Percentiles rank a stretch among this genome's conserved stretches.
phyloP scores from a whole-genome alignment of 768 basidiomycete species.

The Pulveroboletus ravenelii region DNA sequence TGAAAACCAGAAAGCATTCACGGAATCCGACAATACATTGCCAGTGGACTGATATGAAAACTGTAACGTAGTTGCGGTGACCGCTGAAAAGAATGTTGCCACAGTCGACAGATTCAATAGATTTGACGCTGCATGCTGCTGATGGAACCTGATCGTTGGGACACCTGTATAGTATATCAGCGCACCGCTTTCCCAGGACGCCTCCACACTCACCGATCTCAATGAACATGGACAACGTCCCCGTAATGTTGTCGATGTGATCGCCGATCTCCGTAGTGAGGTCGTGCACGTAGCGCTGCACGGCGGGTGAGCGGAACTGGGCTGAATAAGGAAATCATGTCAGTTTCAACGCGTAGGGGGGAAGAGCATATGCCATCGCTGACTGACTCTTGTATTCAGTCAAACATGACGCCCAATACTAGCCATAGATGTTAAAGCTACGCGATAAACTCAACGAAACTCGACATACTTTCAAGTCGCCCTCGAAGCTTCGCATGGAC shows the following conservation, averaged over 20 bases:
- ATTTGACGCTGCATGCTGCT: constrained; percentile 47
- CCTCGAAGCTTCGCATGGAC: constrained; percentile 46
- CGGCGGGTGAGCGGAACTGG: constrained; percentile 49
- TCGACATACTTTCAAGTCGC: constrained; percentile 42
- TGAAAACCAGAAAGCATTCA: constrained; percentile 53
- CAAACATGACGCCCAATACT: constrained; percentile 55
- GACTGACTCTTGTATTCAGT: constrained; percentile 42
- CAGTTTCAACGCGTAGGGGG: constrained; percentile 1
- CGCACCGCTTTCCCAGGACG: constrained; percentile 15
- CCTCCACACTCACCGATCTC: constrained; percentile 43
- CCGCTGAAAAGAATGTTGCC: constrained; percentile 52
- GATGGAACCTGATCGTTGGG: constrained; percentile 51
- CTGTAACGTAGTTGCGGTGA: constrained; percentile 48
- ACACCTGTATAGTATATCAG: constrained; percentile 39
- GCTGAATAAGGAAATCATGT: constrained; percentile 25
- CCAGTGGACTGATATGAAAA: constrained; percentile 38
- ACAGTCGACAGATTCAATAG: constrained; percentile 49
- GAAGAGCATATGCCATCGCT: constrained; percentile 2
- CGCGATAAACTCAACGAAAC: background rate
- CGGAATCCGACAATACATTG: constrained; percentile 36
- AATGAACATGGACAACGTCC: constrained; percentile 48
- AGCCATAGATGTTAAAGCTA: constrained; percentile 11
- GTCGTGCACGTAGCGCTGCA: constrained; percentile 53
- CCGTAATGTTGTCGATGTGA: constrained; percentile 49
- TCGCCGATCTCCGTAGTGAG: constrained; percentile 48